Evolutionary conservation across 257 asterid species (phyloP).

Genomic region (Cruciata laevipes): DNA sequence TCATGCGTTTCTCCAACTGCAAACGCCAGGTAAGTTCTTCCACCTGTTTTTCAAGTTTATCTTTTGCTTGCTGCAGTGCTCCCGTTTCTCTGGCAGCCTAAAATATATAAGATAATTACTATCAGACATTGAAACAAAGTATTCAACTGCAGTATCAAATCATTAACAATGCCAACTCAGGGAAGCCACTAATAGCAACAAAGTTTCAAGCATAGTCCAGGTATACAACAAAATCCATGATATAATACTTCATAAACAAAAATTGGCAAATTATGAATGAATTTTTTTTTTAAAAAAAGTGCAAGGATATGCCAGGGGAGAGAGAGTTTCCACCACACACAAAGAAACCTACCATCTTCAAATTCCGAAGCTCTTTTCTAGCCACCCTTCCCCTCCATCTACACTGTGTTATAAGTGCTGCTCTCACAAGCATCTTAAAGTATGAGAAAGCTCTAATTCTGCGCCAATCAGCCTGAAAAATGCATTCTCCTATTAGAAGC

Average conservation of each 20-base stretch:
- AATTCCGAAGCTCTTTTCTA: conserved; percentile 70
- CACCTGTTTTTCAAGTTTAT: conserved; percentile 96
- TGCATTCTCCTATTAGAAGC: conserved; percentile 19
- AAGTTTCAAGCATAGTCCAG: not conserved
- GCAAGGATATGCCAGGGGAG: not conserved
- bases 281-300: not conserved
- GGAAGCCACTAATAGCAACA: not conserved
- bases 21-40: conserved; percentile 91
- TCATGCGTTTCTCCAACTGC: conserved; percentile 90
- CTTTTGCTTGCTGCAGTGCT: conserved; percentile 93
- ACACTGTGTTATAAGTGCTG: conserved; percentile 64
- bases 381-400: conserved; percentile 89
- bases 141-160: not conserved
- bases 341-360: conserved; percentile 60
- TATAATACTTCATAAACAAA: not conserved
- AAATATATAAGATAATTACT: conserved; percentile 19
- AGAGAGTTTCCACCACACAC: not conserved
- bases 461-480: conserved; percentile 79
- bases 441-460: conserved; percentile 64
- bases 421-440: conserved; percentile 63
- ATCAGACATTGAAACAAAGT: not conserved
- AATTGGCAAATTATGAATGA: conserved; percentile 1
- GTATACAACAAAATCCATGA: not conserved
- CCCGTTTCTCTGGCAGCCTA: conserved; percentile 98
- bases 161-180: not conserved